Evolutionary conservation across 441 rosid species (phyloP).

Genomic region (Bruguiera hainesii): DNA sequence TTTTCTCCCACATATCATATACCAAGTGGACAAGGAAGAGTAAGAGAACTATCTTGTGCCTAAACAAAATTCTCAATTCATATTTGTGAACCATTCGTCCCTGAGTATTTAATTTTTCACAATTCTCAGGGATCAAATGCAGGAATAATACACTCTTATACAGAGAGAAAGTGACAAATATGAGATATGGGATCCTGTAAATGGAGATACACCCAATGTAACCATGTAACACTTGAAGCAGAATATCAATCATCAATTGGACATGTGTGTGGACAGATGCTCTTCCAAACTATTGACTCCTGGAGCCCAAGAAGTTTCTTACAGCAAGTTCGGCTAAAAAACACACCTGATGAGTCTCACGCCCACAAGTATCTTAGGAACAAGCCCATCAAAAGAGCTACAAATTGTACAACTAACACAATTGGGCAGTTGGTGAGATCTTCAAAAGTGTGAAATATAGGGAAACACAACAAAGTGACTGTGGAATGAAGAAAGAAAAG

Average conservation of each 20-base stretch:
- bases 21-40: no score
- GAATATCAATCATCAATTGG: not conserved
- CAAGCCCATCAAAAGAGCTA: not conserved
- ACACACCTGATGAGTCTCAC: not conserved
- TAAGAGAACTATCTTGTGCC: no score
- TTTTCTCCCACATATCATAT: no score
- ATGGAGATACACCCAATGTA: not conserved
- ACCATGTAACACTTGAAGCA: not conserved
- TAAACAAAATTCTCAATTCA: no score
- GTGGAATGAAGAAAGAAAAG: not conserved
- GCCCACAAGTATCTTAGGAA: not conserved
- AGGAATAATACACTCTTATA: not conserved
- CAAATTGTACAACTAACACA: not conserved
- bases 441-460: no score
- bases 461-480: no score
- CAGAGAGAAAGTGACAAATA: not conserved
- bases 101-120: not conserved
- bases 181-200: not conserved
- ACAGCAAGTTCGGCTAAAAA: no score
- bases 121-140: not conserved
- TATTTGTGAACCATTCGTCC: no score
- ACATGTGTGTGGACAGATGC: no score
- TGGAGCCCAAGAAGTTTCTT: no score
- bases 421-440: not conserved
- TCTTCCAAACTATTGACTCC: no score